These are phyloP conservation scores for Magnaporthiopsis poae DNA, from an alignment of 2,329 filamentous ascomycete genomes.

Conservation along the genomic window DNA sequence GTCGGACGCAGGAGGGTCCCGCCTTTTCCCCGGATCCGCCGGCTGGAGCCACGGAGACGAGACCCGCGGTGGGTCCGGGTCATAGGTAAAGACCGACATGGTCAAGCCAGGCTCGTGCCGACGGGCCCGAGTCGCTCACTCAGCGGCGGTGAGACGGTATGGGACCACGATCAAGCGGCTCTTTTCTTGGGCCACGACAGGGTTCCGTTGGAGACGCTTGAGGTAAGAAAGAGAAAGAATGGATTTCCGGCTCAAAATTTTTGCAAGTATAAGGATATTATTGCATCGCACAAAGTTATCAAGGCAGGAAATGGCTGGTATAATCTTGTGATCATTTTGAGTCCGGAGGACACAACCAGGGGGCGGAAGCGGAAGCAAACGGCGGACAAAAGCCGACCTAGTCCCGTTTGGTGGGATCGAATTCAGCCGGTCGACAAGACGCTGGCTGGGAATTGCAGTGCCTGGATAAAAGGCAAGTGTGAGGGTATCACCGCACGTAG, in stretches of 20 bases:
- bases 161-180: not conserved
- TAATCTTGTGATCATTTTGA: constrained; percentile 34
- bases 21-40: constrained; percentile 30
- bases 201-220: not conserved
- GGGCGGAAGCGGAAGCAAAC: not conserved
- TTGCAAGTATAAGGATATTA: constrained; percentile 12
- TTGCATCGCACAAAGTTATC: constrained; percentile 17
- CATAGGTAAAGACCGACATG: constrained; percentile 95
- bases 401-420: not conserved
- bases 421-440: not conserved
- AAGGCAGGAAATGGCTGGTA: constrained; percentile 15
- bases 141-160: not conserved
- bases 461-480: not conserved
- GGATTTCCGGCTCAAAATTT: not conserved
- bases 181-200: not conserved
- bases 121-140: not conserved
- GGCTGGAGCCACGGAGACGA: constrained; percentile 79
- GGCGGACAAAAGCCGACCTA: not conserved
- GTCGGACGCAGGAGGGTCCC: constrained; percentile 19
- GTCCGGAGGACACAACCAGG: not conserved
- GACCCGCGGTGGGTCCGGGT: constrained; percentile 76
- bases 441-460: not conserved
- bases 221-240: not conserved
- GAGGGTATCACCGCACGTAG: not conserved
- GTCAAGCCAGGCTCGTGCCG: constrained; percentile 24